These are phyloP conservation scores for Torulaspora quercuum DNA, from an alignment of 805 yeast genomes.

Conservation along the genomic window DNA sequence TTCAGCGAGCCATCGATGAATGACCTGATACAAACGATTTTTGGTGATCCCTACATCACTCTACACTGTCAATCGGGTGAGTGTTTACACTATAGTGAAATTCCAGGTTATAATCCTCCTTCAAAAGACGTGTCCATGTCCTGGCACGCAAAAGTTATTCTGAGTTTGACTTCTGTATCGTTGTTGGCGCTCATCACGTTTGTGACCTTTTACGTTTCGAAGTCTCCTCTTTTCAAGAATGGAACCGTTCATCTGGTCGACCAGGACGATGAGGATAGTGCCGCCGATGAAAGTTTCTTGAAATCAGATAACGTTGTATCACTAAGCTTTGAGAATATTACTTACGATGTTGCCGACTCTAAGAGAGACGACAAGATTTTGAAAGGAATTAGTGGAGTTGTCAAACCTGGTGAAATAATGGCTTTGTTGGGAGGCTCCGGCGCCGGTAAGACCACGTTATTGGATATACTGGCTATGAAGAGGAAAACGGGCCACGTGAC, in stretches of 20 bases:
- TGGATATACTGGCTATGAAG: conserved; percentile 89
- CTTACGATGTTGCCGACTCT: conserved; percentile 42
- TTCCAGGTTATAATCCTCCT: conserved; percentile 85
- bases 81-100: conserved; percentile 86
- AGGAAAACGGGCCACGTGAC: conserved; percentile 66
- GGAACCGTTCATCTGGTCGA: conserved; percentile 28
- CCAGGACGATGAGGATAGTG: conserved; percentile 21
- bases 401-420: conserved; percentile 80
- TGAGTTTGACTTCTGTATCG: conserved; percentile 40
- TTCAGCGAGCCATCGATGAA: conserved; percentile 97
- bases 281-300: conserved; percentile 40
- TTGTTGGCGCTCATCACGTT: conserved; percentile 32
- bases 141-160: conserved; percentile 43
- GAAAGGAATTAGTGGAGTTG: conserved; percentile 65
- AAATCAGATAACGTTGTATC: conserved; percentile 62
- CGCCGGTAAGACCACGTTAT: conserved; percentile 92
- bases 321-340: conserved; percentile 69
- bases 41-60: conserved; percentile 91
- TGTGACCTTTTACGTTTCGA: conserved; percentile 46
- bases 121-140: conserved; percentile 32
- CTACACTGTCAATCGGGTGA: conserved; percentile 82
- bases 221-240: conserved; percentile 57
- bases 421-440: conserved; percentile 99
- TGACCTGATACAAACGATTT: conserved; percentile 80
- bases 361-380: conserved; percentile 44